These are phyloP conservation scores for Globisporangium parvum DNA, from an alignment of 352 stramenopile species.

Conservation along the genomic window DNA sequence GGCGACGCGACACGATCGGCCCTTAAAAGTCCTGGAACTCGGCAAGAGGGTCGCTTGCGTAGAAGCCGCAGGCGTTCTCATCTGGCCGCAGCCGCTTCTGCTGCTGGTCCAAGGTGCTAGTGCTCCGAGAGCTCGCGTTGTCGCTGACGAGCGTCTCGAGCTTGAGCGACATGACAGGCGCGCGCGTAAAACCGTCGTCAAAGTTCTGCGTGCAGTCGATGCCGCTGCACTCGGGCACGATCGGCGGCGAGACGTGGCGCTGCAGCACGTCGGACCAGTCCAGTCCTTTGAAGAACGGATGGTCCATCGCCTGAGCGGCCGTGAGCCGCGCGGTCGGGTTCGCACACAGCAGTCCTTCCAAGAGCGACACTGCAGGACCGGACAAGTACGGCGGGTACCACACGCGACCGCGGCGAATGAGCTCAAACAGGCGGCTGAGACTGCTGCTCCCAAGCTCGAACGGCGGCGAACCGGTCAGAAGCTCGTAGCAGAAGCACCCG, in stretches of 20 bases:
- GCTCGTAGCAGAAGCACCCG: slow-evolving; percentile 80
- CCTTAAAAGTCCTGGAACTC: slow-evolving; percentile 8
- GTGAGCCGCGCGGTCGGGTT: slow-evolving; percentile 44
- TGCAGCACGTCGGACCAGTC: slow-evolving; percentile 64
- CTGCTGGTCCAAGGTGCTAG: neutral
- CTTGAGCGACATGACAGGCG: slow-evolving; percentile 40
- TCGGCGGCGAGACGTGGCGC: slow-evolving; percentile 55
- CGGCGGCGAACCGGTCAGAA: slow-evolving; percentile 62
- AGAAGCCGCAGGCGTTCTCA: slow-evolving; percentile 4
- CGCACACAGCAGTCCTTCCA: slow-evolving; percentile 47
- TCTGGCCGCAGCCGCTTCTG: slow-evolving; percentile 4
- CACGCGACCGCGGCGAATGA: slow-evolving; percentile 51
- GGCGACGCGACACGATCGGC: neutral
- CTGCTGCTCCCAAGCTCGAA: slow-evolving; percentile 62
- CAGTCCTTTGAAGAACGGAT: slow-evolving; percentile 68
- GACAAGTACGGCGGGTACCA: slow-evolving; percentile 69
- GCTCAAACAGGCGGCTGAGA: slow-evolving; percentile 51
- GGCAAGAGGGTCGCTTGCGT: slow-evolving; percentile 2
- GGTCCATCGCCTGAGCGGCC: slow-evolving; percentile 55
- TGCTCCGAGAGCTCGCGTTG: neutral
- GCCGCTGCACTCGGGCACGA: slow-evolving; percentile 46
- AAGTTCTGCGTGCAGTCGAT: slow-evolving; percentile 78
- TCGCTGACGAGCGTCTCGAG: neutral
- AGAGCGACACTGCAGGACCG: slow-evolving; percentile 29
- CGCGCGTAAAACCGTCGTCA: slow-evolving; percentile 78